Base-by-base conservation (phyloP, 1,139 yeast genomes). In the Hyphopichia burtonii region DNA sequence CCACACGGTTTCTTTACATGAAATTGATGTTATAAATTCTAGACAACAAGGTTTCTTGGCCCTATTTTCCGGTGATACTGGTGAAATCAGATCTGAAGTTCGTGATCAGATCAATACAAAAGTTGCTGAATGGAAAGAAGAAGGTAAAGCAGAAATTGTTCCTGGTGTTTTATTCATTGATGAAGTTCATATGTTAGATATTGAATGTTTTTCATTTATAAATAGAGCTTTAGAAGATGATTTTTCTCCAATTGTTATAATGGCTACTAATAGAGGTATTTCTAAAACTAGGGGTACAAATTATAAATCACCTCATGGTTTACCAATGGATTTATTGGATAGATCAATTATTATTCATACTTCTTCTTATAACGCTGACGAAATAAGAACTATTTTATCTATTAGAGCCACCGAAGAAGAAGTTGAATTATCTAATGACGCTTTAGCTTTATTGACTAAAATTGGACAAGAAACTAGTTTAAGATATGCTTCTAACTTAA, bases 51-150 rank as follows among this genome's bases (percentile, higher is more conserved):
- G 99, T 14, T 93, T 93, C 61, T 74, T 94, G 61, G 99, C 99
- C 2, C 75, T 94, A 49, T 94, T 94, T 61, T 85, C 94, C 40
- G 99, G 98, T 53, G 99, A 93, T 63, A 93, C 98, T 20, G 99
- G 99, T 52, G 99, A 93, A 70, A 93, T 93, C 54, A 79, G 96
- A 54, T 78, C 94, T 11, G 99, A 94, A 66, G 95, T 94, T 31
- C 83, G 99, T 60, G 97, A 91, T 61, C 99, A 94, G 69, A 93
- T 94, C 63, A 93, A 94, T 68, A 81, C 91, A 41, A 93, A 93
- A 68, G 97, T 94, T 42, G 96, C 95, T 25, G 99, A 94, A 68
- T 94, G 99, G 99, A 89, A 87, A 59, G 99, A 94, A 72, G 99
- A 94, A 74, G 99, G 99, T 45, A 94, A 93, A 65, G 99, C 99